These are phyloP conservation scores for Fusarium tanahbumbuense DNA, from an alignment of 2,329 filamentous ascomycete genomes.

Conservation along the genomic window DNA sequence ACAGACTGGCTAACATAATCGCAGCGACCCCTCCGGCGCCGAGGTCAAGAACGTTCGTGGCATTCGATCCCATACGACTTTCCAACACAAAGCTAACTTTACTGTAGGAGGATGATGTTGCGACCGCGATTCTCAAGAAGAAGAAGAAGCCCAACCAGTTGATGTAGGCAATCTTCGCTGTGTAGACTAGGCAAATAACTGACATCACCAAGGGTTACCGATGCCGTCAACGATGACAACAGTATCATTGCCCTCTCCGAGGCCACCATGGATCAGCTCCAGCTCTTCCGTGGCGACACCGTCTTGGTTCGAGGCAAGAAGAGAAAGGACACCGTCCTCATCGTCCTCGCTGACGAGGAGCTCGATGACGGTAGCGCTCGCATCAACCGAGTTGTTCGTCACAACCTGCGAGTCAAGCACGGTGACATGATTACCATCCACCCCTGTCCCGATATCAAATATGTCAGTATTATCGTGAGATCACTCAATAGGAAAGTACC, in stretches of 20 bases:
- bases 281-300: slow-evolving; percentile 98
- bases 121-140: slow-evolving; percentile 98
- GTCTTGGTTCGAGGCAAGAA: slow-evolving; percentile 99
- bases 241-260: slow-evolving; percentile 98
- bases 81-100: slow-evolving; percentile 50
- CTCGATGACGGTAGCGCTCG: slow-evolving; percentile 96
- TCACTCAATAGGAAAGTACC: not conserved
- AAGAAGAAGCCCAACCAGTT: slow-evolving; percentile 99
- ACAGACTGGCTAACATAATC: slow-evolving; percentile 52
- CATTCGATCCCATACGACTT: slow-evolving; percentile 31
- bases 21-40: slow-evolving; percentile 87
- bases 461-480: slow-evolving; percentile 72
- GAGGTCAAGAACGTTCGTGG: slow-evolving; percentile 82
- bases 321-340: slow-evolving; percentile 98
- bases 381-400: slow-evolving; percentile 98
- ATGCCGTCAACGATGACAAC: slow-evolving; percentile 99
- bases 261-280: slow-evolving; percentile 97
- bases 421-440: slow-evolving; percentile 98
- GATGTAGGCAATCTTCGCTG: slow-evolving; percentile 72
- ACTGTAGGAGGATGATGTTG: slow-evolving; percentile 83
- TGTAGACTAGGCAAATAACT: slow-evolving; percentile 34
- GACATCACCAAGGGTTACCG: slow-evolving; percentile 80
- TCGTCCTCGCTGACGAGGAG: slow-evolving; percentile 96
- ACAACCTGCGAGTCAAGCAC: slow-evolving; percentile 98
- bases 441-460: slow-evolving; percentile 99